Evolutionary conservation across 139 green algal species (phyloP).

Genomic region (Axilococcus clingmanii): DNA sequence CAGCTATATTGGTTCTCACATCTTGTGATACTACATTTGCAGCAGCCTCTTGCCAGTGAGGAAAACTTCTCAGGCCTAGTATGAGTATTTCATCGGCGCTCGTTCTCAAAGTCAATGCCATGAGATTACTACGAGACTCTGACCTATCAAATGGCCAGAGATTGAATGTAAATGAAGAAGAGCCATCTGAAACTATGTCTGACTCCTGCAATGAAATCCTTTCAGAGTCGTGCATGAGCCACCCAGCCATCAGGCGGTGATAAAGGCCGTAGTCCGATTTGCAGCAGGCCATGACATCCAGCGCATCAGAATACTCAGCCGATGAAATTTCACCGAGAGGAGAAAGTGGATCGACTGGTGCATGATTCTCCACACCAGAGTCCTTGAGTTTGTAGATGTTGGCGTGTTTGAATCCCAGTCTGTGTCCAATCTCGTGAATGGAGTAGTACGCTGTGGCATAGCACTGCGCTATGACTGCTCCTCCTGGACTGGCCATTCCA

Average conservation of each 20-base stretch:
- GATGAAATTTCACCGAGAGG: slow-evolving; percentile 9
- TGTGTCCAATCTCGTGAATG: slow-evolving; percentile 16
- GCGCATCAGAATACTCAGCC: not conserved
- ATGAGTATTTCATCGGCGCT: slow-evolving; percentile 14
- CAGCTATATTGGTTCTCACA: slow-evolving; percentile 12
- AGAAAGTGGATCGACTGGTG: not conserved
- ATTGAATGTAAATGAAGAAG: not conserved
- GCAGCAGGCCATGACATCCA: slow-evolving; percentile 25
- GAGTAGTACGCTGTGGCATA: slow-evolving; percentile 19
- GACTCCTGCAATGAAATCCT: not conserved
- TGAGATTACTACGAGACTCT: slow-evolving; percentile 11
- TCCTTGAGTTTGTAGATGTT: not conserved
- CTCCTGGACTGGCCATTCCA: not conserved
- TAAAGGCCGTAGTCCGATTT: slow-evolving; percentile 16
- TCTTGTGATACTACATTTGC: not conserved
- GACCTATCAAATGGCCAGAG: slow-evolving; percentile 28
- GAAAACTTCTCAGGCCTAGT: slow-evolving; percentile 10
- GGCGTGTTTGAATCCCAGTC: slow-evolving; percentile 7
- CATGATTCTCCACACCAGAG: not conserved
- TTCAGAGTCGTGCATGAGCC: slow-evolving; percentile 4
- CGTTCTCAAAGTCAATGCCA: slow-evolving; percentile 10
- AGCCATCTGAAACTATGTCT: not conserved
- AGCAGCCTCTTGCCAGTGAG: slow-evolving; percentile 18
- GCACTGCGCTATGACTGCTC: slow-evolving; percentile 19
- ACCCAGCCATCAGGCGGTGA: slow-evolving; percentile 19